Base-by-base conservation (phyloP, 352 stramenopile genomes). In the Ophiocytium majus region DNA sequence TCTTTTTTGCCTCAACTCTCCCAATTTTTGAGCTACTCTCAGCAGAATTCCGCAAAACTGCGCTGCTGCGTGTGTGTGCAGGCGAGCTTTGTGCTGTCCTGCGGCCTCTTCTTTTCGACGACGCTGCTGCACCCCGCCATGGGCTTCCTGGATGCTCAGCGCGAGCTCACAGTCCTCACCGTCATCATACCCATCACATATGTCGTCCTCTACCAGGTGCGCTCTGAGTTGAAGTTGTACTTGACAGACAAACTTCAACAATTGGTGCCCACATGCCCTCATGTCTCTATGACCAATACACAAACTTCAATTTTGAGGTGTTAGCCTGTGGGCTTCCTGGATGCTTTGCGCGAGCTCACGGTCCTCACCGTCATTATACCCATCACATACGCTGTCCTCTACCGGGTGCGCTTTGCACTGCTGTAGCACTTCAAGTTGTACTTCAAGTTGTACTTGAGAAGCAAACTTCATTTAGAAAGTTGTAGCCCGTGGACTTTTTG, bases 101-200 rank as follows among this genome's bases (percentile, higher is more conserved):
- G 82, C 23, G 34, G 63, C 1, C 79, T 86, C 33, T 86, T 86
- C 66, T 86, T 86, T 36, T 31, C 79, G 17, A 83, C 76, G 36
- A 80, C 63, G 1, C 78, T 78, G n/a, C 36, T 85, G 0, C 80
- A 78, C 23, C 83, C 76, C 17, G 66, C 76, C 0, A 86, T 86
- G 83, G 83, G 83, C 1, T 86, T 86, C 50, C 74, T 86, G 14
- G 50, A 86, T 63, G 83, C 83, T 37, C 83, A 86, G 71, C 79
- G 82, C 37, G 83, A 86, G 79, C 83, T 86, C 33, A 86, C 83
- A 28, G 82, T 86, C 34, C 71, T 86, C 63, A 86, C 83, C 9
- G 81, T 86, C 43, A 49, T 86, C 66, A 86, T 86, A 63, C 83
- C 83, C 79, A 86, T 86, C 50, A 34, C 82, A 28, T 86, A 86